Evolutionary conservation across 2,329 filamentous ascomycete species (phyloP).

Genomic region (Coniella lustricola): DNA sequence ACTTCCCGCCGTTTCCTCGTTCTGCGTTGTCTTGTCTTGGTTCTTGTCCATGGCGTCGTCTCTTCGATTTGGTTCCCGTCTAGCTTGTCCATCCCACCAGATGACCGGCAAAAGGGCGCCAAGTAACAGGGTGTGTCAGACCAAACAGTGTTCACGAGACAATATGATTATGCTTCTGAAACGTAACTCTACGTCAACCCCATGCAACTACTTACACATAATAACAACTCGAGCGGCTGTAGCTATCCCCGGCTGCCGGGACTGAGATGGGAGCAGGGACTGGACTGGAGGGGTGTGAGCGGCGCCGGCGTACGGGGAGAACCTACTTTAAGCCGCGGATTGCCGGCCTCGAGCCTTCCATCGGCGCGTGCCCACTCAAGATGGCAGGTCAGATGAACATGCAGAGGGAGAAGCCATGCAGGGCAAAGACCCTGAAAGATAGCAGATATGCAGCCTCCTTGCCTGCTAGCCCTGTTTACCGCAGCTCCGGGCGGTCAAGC

Average conservation of each 20-base stretch:
- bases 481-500: not conserved
- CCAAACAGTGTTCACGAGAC: not conserved
- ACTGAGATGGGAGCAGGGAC: not conserved
- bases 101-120: not conserved
- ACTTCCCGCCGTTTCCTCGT: too few species aligned
- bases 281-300: not conserved
- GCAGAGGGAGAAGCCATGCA: not conserved
- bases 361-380: not conserved
- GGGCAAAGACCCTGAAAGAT: too few species aligned
- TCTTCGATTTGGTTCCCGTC: too few species aligned
- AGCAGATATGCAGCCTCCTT: too few species aligned
- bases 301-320: not conserved
- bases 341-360: slow-evolving; percentile 1
- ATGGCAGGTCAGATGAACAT: not conserved
- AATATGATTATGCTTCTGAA: not conserved
- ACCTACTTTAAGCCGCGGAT: slow-evolving; percentile 5
- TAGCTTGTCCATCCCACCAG: too few species aligned
- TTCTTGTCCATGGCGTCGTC: too few species aligned
- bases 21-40: too few species aligned
- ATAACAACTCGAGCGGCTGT: not conserved
- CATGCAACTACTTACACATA: too few species aligned
- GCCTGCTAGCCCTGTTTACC: too few species aligned
- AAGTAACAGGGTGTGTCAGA: not conserved
- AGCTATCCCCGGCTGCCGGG: not conserved
- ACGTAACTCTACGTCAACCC: slow-evolving; percentile 8